Evolutionary conservation across 2,329 filamentous ascomycete species (phyloP).

Genomic region (Atkinsonella hypoxylon): DNA sequence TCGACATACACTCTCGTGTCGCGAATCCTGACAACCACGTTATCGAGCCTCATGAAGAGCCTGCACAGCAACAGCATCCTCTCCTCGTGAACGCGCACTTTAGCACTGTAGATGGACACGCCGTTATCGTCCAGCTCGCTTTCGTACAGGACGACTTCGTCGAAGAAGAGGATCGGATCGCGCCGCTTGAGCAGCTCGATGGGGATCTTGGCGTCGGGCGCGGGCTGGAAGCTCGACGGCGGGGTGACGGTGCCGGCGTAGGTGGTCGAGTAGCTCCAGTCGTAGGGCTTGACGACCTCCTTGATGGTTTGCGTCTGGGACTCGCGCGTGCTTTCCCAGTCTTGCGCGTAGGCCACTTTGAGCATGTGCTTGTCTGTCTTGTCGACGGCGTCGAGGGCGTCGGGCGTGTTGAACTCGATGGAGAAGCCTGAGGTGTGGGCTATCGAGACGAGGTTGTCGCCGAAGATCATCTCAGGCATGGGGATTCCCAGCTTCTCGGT

Average conservation of each 20-base stretch:
- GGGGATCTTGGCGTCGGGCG: slow-evolving; percentile 48
- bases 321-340: slow-evolving; percentile 62
- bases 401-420: slow-evolving; percentile 71
- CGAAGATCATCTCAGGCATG: slow-evolving; percentile 98
- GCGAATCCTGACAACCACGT: slow-evolving; percentile 74
- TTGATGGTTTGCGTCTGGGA: slow-evolving; percentile 78
- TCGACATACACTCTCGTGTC: slow-evolving; percentile 91
- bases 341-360: slow-evolving; percentile 81
- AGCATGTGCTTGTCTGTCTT: slow-evolving; percentile 89
- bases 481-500: slow-evolving; percentile 68
- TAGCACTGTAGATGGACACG: slow-evolving; percentile 79
- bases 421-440: slow-evolving; percentile 67
- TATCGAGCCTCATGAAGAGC: slow-evolving; percentile 87
- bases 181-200: slow-evolving; percentile 75
- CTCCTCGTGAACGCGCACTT: slow-evolving; percentile 84
- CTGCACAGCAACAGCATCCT: slow-evolving; percentile 74
- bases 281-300: slow-evolving; percentile 89
- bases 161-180: slow-evolving; percentile 92
- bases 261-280: slow-evolving; percentile 92
- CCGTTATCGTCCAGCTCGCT: slow-evolving; percentile 97
- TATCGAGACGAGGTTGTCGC: slow-evolving; percentile 76
- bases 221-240: slow-evolving; percentile 10
- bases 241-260: slow-evolving; percentile 56
- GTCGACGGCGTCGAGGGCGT: slow-evolving; percentile 82
- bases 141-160: slow-evolving; percentile 92